phyloP scores from a whole-genome alignment of 1,284 basidiomycete genomes.

The Heterobasidion irregulare region DNA sequence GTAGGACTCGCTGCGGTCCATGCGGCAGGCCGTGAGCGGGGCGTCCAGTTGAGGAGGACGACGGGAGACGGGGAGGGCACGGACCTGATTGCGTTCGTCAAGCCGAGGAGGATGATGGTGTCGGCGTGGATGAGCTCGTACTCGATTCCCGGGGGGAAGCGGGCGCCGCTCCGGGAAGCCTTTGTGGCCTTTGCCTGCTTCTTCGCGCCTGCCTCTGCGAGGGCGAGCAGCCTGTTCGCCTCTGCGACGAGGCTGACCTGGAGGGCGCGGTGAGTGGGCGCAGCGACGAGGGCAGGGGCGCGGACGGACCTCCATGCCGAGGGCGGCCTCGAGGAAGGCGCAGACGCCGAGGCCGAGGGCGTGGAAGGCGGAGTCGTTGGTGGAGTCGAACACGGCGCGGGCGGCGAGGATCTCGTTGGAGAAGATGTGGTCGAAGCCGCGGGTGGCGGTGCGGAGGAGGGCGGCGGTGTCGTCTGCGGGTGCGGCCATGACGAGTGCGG shows the following conservation, averaged over 20 bases:
- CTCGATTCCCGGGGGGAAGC: constrained; percentile 56
- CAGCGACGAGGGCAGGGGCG: background rate
- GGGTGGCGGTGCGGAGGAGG: constrained; percentile 40
- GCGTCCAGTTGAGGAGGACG: background rate
- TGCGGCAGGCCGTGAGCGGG: constrained; percentile 3
- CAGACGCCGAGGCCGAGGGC: constrained; percentile 64
- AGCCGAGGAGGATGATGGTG: constrained; percentile 55
- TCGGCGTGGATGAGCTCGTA: constrained; percentile 71
- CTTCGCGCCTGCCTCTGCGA: constrained; percentile 53
- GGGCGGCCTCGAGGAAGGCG: constrained; percentile 66
- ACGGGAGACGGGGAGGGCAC: constrained; percentile 8
- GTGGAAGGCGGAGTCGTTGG: constrained; percentile 57
- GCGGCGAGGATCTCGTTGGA: constrained; percentile 54
- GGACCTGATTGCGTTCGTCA: constrained; percentile 63
- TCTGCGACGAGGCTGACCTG: constrained; percentile 47
- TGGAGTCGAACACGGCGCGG: constrained; percentile 36
- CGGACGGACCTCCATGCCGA: constrained; percentile 68
- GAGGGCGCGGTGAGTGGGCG: background rate
- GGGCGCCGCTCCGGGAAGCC: constrained; percentile 23
- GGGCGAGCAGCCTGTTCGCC: constrained; percentile 43
- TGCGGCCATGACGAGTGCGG: background rate
- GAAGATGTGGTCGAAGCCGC: constrained; percentile 63
- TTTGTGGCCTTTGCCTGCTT: constrained; percentile 43
- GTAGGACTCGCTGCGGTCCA: constrained; percentile 52
- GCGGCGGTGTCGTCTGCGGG: constrained; percentile 21